Conservation (phyloP, 2,329 filamentous ascomycete species). For the Aspergillus melleus region DNA sequence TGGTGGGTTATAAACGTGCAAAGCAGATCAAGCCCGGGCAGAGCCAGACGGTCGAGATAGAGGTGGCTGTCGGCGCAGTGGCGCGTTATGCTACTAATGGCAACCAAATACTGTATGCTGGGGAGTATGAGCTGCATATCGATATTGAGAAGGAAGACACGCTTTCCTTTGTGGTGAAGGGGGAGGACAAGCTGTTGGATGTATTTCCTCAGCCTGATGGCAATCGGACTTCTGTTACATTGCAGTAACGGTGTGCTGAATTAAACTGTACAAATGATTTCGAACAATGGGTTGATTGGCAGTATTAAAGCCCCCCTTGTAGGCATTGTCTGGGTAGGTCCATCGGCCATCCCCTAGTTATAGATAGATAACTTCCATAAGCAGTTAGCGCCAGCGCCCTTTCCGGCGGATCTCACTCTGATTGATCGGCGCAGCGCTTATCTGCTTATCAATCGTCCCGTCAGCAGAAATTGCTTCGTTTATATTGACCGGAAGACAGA, state of each 20-base stretch:
- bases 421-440: not conserved
- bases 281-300: not conserved
- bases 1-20: slow-evolving; percentile 31
- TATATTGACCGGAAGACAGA: too few species aligned
- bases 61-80: slow-evolving; percentile 32
- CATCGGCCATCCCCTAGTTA: too few species aligned
- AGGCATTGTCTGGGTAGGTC: too few species aligned
- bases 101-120: slow-evolving; percentile 35
- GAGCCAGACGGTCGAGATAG: slow-evolving; percentile 22
- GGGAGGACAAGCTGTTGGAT: not conserved
- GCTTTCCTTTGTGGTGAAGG: not conserved
- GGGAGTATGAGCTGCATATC: slow-evolving; percentile 24
- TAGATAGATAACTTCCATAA: too few species aligned
- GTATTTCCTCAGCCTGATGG: not conserved
- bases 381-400: too few species aligned
- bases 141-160: slow-evolving; percentile 1
- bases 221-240: not conserved
- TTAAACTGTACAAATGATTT: not conserved
- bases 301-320: not conserved
- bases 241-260: not conserved
- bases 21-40: slow-evolving; percentile 19
- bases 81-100: slow-evolving; percentile 32
- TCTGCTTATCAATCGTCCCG: too few species aligned
- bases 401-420: not conserved
- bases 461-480: too few species aligned